Evolutionary conservation across 2,329 filamentous ascomycete species (phyloP).

Genomic region (Cadophora malorum): DNA sequence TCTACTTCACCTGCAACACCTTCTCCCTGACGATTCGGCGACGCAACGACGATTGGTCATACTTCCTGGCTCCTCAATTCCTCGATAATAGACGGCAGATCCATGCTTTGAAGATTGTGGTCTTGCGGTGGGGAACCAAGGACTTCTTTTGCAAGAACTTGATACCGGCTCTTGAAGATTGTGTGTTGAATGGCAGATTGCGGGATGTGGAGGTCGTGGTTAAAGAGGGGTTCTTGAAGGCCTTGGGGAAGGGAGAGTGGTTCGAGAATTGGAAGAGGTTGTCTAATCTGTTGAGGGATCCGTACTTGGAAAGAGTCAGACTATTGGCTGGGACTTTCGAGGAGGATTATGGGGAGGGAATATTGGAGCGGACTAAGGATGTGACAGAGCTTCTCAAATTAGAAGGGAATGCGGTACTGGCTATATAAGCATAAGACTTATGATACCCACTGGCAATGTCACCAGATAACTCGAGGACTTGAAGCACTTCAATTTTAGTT

Average conservation of each 20-base stretch:
- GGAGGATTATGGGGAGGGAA: slow-evolving; percentile 16
- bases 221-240: slow-evolving; percentile 24
- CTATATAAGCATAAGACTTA: background rate
- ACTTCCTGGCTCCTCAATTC: slow-evolving; percentile 35
- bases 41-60: slow-evolving; percentile 27
- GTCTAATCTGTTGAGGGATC: slow-evolving; percentile 36
- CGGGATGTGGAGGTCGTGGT: slow-evolving; percentile 38
- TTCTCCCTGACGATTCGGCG: slow-evolving; percentile 36
- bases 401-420: background rate
- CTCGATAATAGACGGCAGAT: slow-evolving; percentile 33
- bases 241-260: slow-evolving; percentile 22
- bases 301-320: slow-evolving; percentile 33
- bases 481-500: too few relatives aligned
- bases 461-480: background rate
- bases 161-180: slow-evolving; percentile 36
- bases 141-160: slow-evolving; percentile 34
- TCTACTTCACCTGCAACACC: slow-evolving; percentile 40
- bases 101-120: slow-evolving; percentile 28
- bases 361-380: background rate
- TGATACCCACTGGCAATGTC: background rate
- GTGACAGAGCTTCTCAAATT: slow-evolving; percentile 8
- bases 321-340: slow-evolving; percentile 22
- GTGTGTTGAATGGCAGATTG: slow-evolving; percentile 40
- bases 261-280: slow-evolving; percentile 31
- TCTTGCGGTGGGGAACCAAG: slow-evolving; percentile 38